Conservation (phyloP, 2,329 filamentous ascomycete genomes). For the Trichoderma gracile region DNA sequence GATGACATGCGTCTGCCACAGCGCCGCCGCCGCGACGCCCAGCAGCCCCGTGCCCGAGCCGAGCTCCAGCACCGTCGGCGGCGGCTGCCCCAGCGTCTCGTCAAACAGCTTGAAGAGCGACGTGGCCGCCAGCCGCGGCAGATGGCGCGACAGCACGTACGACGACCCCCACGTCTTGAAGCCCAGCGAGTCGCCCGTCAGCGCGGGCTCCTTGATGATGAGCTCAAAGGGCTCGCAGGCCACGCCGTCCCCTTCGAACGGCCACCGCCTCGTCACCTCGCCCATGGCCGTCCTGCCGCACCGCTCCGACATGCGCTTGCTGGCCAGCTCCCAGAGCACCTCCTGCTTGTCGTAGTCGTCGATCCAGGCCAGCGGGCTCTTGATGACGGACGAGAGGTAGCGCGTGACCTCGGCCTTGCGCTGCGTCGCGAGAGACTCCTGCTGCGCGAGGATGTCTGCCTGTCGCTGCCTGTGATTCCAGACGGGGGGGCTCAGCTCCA, state of each 20-base stretch:
- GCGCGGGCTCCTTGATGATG: slow-evolving; percentile 77
- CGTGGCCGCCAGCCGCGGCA: slow-evolving; percentile 52
- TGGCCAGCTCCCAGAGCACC: slow-evolving; percentile 74
- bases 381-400: slow-evolving; percentile 70
- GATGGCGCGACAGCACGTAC: slow-evolving; percentile 75
- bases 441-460: slow-evolving; percentile 44
- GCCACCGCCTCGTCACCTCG: slow-evolving; percentile 57
- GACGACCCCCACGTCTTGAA: slow-evolving; percentile 96
- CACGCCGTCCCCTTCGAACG: slow-evolving; percentile 41
- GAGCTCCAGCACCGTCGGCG: slow-evolving; percentile 65
- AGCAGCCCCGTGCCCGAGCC: slow-evolving; percentile 91
- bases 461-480: slow-evolving; percentile 58
- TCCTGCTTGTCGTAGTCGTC: slow-evolving; percentile 66
- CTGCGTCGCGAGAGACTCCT: slow-evolving; percentile 44
- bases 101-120: slow-evolving; percentile 50
- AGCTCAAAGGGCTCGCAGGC: slow-evolving; percentile 57
- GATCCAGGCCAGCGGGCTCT: slow-evolving; percentile 68
- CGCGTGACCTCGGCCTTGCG: slow-evolving; percentile 56
- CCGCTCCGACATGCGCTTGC: slow-evolving; percentile 76
- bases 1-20: slow-evolving; percentile 66
- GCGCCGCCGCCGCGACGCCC: slow-evolving; percentile 76
- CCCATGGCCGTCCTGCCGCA: slow-evolving; percentile 71
- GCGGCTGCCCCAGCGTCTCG: slow-evolving; percentile 36
- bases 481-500: slow-evolving; percentile 66
- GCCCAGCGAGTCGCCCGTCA: slow-evolving; percentile 85